Base-by-base conservation (phyloP, 2,329 filamentous ascomycete genomes). In the Incumbomyces delicatus region DNA sequence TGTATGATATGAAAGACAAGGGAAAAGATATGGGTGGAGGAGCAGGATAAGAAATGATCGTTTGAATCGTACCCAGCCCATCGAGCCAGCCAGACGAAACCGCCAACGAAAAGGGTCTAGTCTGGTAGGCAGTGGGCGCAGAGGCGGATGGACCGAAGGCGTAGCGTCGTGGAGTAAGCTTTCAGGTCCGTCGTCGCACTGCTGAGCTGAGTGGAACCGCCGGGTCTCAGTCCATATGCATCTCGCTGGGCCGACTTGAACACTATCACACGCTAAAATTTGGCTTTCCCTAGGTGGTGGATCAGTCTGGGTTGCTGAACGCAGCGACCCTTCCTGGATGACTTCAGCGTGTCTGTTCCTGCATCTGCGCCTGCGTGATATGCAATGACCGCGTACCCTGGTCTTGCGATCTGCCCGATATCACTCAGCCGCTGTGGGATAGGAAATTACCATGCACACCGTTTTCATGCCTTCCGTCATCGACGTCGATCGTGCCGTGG, bases 41-140 rank as follows among this genome's bases (percentile, higher is more conserved):
- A 50, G 53, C 50, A 52, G 51, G 51, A 57, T 57, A 57, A 56
- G 52, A 53, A 50, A 45, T 52, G 51, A 50, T 55, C 52, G 49
- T 52, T 57, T 51, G 47, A 52, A 50, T 50, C 42, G 50, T 44
- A 20, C 41, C 46, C 44, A 41, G 36, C 38, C 37, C 44, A 18
- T 33, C 20, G 41, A 33, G n/a, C 32, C 46, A 38, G 46, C 32
- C 18, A 43, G 35, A 38, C 46, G 29, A 44, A 37, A 16, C 22
- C 20, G n/a, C 32, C n/a, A 18, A 48, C 46, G 49, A 51, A 53
- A 52, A 52, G 53, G 35, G 44, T 46, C 39, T 37, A 35, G 44
- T 18, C 44, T n/a, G n/a, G n/a, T n/a, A n/a, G 32, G 42, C 44
- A 40, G 37, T 37, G 20, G 35, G 27, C n/a, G n/a, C n/a, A n/a